phyloP scores from a whole-genome alignment of 305 asterid genomes.

The Caryopteris hybrid region DNA sequence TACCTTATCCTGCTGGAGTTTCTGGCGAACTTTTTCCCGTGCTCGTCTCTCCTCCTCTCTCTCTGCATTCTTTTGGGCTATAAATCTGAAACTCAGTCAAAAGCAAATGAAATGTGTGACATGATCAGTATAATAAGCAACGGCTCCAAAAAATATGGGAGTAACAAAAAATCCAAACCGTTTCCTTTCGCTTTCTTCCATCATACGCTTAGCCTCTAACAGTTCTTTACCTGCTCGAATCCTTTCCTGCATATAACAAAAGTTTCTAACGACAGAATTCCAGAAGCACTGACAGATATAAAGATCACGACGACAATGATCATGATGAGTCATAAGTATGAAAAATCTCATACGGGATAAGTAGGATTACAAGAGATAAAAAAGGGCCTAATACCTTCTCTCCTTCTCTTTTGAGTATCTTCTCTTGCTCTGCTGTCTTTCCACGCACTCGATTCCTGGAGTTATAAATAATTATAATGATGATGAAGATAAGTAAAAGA shows the following conservation, averaged over 20 bases:
- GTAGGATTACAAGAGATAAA: not conserved
- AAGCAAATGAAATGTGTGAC: slow-evolving; percentile 5
- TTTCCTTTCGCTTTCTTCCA: slow-evolving; percentile 63
- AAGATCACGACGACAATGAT: not conserved
- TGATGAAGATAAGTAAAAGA: not conserved
- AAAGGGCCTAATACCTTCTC: slow-evolving; percentile 50
- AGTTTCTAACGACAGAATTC: not conserved
- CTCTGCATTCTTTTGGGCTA: slow-evolving; percentile 46
- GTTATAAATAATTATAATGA: slow-evolving; percentile 1
- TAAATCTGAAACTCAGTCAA: slow-evolving; percentile 28
- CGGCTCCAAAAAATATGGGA: not conserved
- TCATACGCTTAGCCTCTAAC: slow-evolving; percentile 42
- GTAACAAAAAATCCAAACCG: slow-evolving; percentile 31
- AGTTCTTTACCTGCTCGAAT: slow-evolving; percentile 49
- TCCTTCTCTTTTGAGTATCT: slow-evolving; percentile 47
- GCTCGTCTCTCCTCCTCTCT: slow-evolving; percentile 69
- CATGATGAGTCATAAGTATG: not conserved
- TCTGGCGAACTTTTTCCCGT: slow-evolving; percentile 58
- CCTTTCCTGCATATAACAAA: slow-evolving; percentile 47
- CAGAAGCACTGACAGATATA: slow-evolving; percentile 2
- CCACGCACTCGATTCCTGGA: slow-evolving; percentile 44
- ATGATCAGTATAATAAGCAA: slow-evolving; percentile 12
- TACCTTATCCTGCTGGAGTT: slow-evolving; percentile 79
- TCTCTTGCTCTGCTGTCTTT: slow-evolving; percentile 49
- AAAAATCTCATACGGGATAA: not conserved